Percentiles rank a stretch among this genome's conserved stretches.
Evolutionary conservation across 768 basidiomycete genomes (phyloP).

Genomic region (Termitomyces sp.): DNA sequence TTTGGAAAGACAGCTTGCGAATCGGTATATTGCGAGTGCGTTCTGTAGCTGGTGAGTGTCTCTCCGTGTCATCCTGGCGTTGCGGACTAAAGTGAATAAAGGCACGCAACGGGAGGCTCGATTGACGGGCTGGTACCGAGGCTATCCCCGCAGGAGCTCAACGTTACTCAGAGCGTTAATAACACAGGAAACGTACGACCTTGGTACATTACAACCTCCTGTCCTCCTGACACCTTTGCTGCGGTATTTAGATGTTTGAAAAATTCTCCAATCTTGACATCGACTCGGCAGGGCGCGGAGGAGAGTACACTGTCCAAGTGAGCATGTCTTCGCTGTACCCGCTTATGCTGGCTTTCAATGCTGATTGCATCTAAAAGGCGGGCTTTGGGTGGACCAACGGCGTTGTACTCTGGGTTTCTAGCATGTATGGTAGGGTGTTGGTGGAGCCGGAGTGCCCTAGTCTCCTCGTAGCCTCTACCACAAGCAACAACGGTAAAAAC

Average conservation of each 20-base stretch:
- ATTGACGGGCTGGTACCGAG: conserved; percentile 67
- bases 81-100: conserved; percentile 19
- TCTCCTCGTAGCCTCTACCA: conserved; percentile 26
- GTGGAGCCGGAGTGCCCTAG: conserved; percentile 62
- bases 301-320: conserved; percentile 86
- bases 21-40: conserved; percentile 78
- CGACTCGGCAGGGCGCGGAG: conserved; percentile 75
- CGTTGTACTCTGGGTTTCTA: conserved; percentile 71
- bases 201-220: not conserved
- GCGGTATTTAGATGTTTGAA: conserved; percentile 68
- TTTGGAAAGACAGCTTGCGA: conserved; percentile 72
- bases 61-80: not conserved
- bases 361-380: conserved; percentile 32
- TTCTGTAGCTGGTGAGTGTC: conserved; percentile 82
- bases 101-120: conserved; percentile 86
- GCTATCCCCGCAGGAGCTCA: conserved; percentile 66
- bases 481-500: conserved; percentile 8
- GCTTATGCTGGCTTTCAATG: not conserved
- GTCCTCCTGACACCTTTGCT: conserved; percentile 1
- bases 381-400: conserved; percentile 93
- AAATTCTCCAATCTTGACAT: conserved; percentile 81
- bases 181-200: conserved; percentile 71
- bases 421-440: conserved; percentile 58
- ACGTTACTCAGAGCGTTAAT: conserved; percentile 58
- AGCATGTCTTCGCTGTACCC: conserved; percentile 14